phyloP scores from a whole-genome alignment of 2,329 filamentous ascomycete genomes.

The Claviceps quebecensis region DNA sequence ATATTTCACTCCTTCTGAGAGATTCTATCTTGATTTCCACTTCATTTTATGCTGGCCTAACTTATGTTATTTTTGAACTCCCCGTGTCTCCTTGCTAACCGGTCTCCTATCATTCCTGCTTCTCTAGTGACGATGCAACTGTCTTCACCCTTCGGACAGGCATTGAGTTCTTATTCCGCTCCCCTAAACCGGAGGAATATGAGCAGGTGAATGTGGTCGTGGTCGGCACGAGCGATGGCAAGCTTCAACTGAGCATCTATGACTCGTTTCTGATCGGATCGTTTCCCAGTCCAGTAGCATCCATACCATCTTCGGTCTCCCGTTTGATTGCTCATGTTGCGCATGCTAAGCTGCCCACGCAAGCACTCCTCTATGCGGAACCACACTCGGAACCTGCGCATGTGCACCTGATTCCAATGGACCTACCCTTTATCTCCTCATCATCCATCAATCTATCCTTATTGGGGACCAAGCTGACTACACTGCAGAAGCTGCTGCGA shows the following conservation, averaged over 20 bases:
- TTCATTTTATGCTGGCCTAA: no score
- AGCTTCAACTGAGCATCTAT: conserved; percentile 67
- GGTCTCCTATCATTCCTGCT: background rate
- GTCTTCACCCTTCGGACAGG: conserved; percentile 58
- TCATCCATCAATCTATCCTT: conserved; percentile 71
- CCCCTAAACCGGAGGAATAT: conserved; percentile 47
- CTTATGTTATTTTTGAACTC: no score
- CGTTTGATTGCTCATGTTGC: conserved; percentile 49
- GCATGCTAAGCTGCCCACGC: conserved; percentile 60
- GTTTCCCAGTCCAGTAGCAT: conserved; percentile 36
- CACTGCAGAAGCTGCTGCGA: conserved; percentile 70
- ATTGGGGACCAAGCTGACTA: conserved; percentile 74
- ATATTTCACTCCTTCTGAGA: background rate
- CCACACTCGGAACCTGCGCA: conserved; percentile 19
- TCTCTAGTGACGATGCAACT: conserved; percentile 33
- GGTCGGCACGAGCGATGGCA: conserved; percentile 56
- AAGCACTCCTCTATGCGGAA: conserved; percentile 49
- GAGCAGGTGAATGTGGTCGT: conserved; percentile 70
- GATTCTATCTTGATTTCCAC: no score
- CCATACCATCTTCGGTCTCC: conserved; percentile 9
- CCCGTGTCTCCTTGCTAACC: no score
- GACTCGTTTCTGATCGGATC: conserved; percentile 70
- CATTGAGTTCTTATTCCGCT: conserved; percentile 55
- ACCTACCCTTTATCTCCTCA: conserved; percentile 68
- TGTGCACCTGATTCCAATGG: conserved; percentile 54